These are phyloP conservation scores for Apodospora peruviana DNA, from an alignment of 495 filamentous ascomycete genomes.

Conservation along the genomic window DNA sequence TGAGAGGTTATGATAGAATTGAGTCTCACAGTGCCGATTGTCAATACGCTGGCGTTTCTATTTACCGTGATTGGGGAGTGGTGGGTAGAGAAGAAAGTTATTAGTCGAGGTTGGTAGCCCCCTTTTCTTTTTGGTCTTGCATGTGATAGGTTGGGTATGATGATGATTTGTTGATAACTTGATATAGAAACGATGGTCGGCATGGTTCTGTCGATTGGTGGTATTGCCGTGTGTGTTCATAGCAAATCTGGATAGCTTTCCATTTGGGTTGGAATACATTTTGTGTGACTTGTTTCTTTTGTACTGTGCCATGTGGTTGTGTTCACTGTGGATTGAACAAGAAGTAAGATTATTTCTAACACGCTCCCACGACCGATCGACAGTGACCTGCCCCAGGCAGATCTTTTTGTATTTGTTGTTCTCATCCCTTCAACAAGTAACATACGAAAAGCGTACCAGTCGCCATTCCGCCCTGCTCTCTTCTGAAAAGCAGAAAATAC, in stretches of 20 bases:
- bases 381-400: no score
- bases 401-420: no score
- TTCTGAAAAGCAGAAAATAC: no score
- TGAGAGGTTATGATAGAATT: slow-evolving; percentile 51
- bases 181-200: slow-evolving; percentile 77
- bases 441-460: no score
- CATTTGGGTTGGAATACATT: not conserved
- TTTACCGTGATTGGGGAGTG: slow-evolving; percentile 95
- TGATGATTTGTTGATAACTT: slow-evolving; percentile 1
- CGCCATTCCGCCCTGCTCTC: no score
- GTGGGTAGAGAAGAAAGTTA: slow-evolving; percentile 88
- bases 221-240: slow-evolving; percentile 83
- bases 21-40: slow-evolving; percentile 89
- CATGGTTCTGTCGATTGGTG: slow-evolving; percentile 72
- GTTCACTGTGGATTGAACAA: no score
- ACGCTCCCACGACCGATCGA: no score
- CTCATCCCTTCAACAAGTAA: no score
- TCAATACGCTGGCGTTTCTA: slow-evolving; percentile 88
- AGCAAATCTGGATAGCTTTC: slow-evolving; percentile 38
- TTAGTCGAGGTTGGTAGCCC: slow-evolving; percentile 58
- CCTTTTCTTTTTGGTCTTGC: not conserved
- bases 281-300: not conserved
- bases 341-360: no score
- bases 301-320: not conserved
- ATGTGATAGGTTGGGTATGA: not conserved